Base-by-base conservation (phyloP, 257 asterid species). In the Knoxia roxburghii region DNA sequence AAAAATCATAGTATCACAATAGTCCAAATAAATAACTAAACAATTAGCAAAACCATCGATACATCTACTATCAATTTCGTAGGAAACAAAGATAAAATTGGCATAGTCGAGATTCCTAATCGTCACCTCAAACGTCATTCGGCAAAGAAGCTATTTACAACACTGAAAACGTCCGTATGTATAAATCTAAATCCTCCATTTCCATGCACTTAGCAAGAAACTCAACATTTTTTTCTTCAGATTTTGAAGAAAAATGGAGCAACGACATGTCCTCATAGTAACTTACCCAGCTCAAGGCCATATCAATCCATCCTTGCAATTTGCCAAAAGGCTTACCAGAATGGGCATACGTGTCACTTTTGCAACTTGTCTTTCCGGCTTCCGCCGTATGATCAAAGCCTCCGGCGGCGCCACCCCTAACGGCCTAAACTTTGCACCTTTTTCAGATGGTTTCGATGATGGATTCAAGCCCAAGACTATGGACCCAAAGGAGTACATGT, bases 261-360 rank as follows among this genome's bases (percentile, higher is more conserved):
- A 29, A 21, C 37, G 43, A 40, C 82, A 74, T 68, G 46, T 78
- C 50, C 82, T 78, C 3, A 35, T 79, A 0, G 39, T 72, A 39
- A 54, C 68, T 9, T 75, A 11, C 69, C 80, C 83, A 3, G 70
- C 74, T 2, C 80, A 79, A 56, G 83, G 83, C 50, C 80, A 79
- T 52, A 65, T 79, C 4, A 79, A 76, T 54, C 83, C 83, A 9
- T 0, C 61, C 40, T 67, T 79, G 23, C 78, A 69, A 32, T 69
- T 79, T 11, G 84, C 81, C 55, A 49, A 54, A 13, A 63, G 68
- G 18, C 69, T 80, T 30, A 45, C 72, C 2, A 32, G 48, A 32
- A 27, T 70, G 48, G 79, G 73, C 41, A 39, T 70, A 20, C 33
- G 55, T 6, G 79, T 76, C 35, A 79, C 84, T 14, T 56, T 76